Conservation (phyloP, 768 basidiomycete species). For the Hypholoma sublateritium region DNA sequence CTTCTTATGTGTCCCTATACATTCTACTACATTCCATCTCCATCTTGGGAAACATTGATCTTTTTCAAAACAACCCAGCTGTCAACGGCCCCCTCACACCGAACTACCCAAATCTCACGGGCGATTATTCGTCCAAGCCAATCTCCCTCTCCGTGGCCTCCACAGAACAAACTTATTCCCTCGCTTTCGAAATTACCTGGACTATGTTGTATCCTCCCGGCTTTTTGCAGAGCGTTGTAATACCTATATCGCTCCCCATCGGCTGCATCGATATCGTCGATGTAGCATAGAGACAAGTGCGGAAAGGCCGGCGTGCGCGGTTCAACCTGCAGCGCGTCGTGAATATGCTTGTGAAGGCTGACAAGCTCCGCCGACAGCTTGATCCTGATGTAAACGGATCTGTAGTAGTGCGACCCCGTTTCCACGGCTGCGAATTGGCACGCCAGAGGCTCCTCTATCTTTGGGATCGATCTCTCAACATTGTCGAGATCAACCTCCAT, state of each 20-base stretch:
- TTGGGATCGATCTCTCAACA: conserved; percentile 18
- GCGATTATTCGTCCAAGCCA: conserved; percentile 44
- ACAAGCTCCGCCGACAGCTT: conserved; percentile 43
- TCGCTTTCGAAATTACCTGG: conserved; percentile 12
- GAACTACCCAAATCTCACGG: conserved; percentile 57
- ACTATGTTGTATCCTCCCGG: conserved; percentile 28
- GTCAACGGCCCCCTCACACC: conserved; percentile 60
- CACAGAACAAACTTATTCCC: conserved; percentile 33
- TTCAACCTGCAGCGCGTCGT: conserved; percentile 34
- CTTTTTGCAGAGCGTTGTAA: conserved; percentile 38
- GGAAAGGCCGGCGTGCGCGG: conserved; percentile 60
- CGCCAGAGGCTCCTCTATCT: conserved; percentile 29
- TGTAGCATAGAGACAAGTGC: conserved; percentile 76
- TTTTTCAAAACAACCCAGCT: conserved; percentile 52
- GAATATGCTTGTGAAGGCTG: conserved; percentile 48
- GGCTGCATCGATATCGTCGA: conserved; percentile 61
- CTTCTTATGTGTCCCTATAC: background rate
- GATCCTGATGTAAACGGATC: conserved; percentile 65
- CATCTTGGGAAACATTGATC: conserved; percentile 9
- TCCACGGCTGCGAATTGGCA: conserved; percentile 54
- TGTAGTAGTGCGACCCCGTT: conserved; percentile 64
- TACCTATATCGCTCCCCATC: conserved; percentile 49
- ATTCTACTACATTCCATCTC: background rate
- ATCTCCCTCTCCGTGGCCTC: conserved; percentile 25
- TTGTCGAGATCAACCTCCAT: conserved; percentile 24